Evolutionary conservation across 2,329 filamentous ascomycete genomes (phyloP), one percentile per base, ranked within the genome.

Genomic region (Ophioceras dolichostomum): DNA sequence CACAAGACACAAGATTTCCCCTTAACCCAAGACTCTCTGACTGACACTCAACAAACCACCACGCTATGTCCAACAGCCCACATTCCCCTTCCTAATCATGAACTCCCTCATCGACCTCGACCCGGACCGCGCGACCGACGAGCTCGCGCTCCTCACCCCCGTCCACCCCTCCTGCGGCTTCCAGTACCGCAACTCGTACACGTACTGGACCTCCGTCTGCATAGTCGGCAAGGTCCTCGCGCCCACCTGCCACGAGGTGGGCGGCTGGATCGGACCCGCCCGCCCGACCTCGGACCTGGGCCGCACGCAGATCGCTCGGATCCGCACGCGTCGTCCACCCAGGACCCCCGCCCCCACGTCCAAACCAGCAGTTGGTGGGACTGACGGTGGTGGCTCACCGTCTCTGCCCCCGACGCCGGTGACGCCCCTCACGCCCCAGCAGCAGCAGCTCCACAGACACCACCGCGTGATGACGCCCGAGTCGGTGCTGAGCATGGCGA

Each of bases 211-310:
- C 3, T 71, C 76, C 10, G 65, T 70, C 16, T 81, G 71, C 46
- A 81, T 86, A 39, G 76, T 87, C 3, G 82, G 81, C 27, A 86
- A 84, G 50, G 81, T 87, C 3, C 63, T 87, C 7, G 79, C 76
- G 28, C 76, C 80, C 18, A 84, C 80, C 0, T 83, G 82, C 47
- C 73, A 70, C 44, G 70, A 79, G 38, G 67, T 83, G 16, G 80
- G 73, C 31, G 82, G 82, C 18, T 87, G 82, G 82, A 64, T 86
- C 28, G 82, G 82, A 0, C 82, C 82, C 2, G 79, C 77, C 21
- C 70, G 77, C 7, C 78, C 78, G 17, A 80, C 79, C 2, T 60
- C 66, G 4, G 79, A 85, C 51, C 69, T 87, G 4, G 67, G 65
- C 34, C 71, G 75, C 27, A 77, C 76, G 2, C 78, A 86, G 54